These are phyloP conservation scores for Leccinum longicurvipes DNA, from an alignment of 768 basidiomycete species.

Conservation along the genomic window DNA sequence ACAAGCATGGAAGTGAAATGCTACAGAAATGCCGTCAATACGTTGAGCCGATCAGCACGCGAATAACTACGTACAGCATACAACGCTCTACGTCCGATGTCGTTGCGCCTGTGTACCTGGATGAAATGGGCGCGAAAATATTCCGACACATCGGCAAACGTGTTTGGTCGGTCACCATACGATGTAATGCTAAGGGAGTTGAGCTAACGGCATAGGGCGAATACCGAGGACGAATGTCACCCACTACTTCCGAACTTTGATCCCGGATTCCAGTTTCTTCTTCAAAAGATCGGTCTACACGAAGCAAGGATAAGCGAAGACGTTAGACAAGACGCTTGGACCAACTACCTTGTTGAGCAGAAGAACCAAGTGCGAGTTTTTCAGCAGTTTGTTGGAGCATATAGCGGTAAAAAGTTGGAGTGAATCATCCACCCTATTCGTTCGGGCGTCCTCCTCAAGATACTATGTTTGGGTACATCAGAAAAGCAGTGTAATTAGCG, in stretches of 20 bases:
- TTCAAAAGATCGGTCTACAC: constrained; percentile 66
- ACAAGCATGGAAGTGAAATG: constrained; percentile 75
- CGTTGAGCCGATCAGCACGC: neutral
- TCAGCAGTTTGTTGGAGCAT: constrained; percentile 71
- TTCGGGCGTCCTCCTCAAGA: constrained; percentile 75
- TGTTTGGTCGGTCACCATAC: constrained; percentile 69
- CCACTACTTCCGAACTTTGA: constrained; percentile 73
- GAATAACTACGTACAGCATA: constrained; percentile 52
- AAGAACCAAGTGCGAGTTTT: constrained; percentile 68
- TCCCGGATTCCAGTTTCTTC: constrained; percentile 65
- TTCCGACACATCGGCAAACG: constrained; percentile 63
- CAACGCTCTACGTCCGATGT: constrained; percentile 53
- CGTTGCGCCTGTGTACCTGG: constrained; percentile 68
- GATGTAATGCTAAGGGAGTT: constrained; percentile 60
- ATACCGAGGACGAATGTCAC: constrained; percentile 29
- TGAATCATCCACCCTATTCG: constrained; percentile 80
- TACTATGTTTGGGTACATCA: constrained; percentile 44
- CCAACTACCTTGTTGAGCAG: constrained; percentile 70
- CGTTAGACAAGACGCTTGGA: constrained; percentile 2
- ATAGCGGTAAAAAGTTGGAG: constrained; percentile 73
- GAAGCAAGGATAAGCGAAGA: constrained; percentile 8
- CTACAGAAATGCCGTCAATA: constrained; percentile 32
- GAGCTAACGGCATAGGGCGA: neutral
- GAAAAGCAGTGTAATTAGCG: constrained; percentile 11
- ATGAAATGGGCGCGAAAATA: constrained; percentile 87